Evolutionary conservation across 495 filamentous ascomycete species (phyloP).

Genomic region (Penicillium taxi): DNA sequence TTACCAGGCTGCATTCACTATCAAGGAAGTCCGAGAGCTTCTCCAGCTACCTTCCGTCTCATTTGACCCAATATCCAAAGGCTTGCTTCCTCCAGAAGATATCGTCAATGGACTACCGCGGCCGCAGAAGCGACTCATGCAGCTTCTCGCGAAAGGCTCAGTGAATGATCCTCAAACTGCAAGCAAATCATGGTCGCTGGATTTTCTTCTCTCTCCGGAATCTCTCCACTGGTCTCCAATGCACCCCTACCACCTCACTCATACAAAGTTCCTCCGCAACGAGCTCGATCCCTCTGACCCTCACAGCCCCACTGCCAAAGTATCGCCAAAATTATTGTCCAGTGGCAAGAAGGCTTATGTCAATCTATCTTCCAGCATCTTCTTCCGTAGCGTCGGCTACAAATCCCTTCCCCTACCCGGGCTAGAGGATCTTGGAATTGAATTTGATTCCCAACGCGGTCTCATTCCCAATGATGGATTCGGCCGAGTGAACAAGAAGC

Average conservation of each 20-base stretch:
- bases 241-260: constrained; percentile 41
- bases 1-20: constrained; percentile 81
- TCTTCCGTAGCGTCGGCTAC: constrained; percentile 91
- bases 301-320: constrained; percentile 37
- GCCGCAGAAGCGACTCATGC: constrained; percentile 64
- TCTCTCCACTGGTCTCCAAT: constrained; percentile 50
- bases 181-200: constrained; percentile 69
- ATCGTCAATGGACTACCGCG: constrained; percentile 59
- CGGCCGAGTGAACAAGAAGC: constrained; percentile 51
- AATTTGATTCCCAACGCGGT: constrained; percentile 64
- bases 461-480: constrained; percentile 78
- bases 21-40: constrained; percentile 85
- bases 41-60: constrained; percentile 65
- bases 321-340: constrained; percentile 29
- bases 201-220: constrained; percentile 71
- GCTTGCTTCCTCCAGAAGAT: constrained; percentile 50
- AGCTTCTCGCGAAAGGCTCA: constrained; percentile 71
- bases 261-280: constrained; percentile 62
- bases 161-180: constrained; percentile 36
- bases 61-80: constrained; percentile 59
- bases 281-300: constrained; percentile 39
- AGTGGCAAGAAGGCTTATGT: constrained; percentile 43
- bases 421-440: constrained; percentile 65
- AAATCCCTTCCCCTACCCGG: constrained; percentile 69
- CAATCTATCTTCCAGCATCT: constrained; percentile 50